Evolutionary conservation across 257 asterid genomes (phyloP).

Genomic region (Ajuga chamaepitys): DNA sequence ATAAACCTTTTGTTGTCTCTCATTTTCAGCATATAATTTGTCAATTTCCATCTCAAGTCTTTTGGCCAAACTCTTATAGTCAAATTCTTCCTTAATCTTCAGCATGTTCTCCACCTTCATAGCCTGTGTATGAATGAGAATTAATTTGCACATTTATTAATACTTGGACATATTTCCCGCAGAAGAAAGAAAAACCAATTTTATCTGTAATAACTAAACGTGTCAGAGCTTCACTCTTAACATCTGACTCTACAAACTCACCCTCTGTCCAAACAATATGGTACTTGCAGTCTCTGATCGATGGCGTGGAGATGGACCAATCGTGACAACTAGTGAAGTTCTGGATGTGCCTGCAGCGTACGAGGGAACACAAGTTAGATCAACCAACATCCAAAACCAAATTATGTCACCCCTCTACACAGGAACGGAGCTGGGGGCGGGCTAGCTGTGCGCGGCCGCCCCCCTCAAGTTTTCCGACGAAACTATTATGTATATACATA

Average conservation of each 20-base stretch:
- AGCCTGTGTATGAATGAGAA: conserved; percentile 51
- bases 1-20: conserved; percentile 74
- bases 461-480: too few relatives aligned
- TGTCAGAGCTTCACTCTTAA: background rate
- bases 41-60: conserved; percentile 89
- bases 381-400: conserved; percentile 9
- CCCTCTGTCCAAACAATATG: conserved; percentile 97
- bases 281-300: conserved; percentile 98
- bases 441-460: too few relatives aligned
- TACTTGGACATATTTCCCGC: background rate
- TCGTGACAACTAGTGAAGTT: conserved; percentile 83
- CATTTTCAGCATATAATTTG: conserved; percentile 82
- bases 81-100: conserved; percentile 96
- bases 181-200: background rate
- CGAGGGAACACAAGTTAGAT: conserved; percentile 20
- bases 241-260: conserved; percentile 29
- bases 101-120: conserved; percentile 99
- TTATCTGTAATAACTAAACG: background rate
- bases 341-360: conserved; percentile 82
- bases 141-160: background rate
- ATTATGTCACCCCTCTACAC: background rate
- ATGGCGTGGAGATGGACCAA: conserved; percentile 99
- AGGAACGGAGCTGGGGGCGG: too few relatives aligned
- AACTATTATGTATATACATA: too few relatives aligned
- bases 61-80: conserved; percentile 82